Conservation (phyloP, 228 moss, liverwort and hornwort genomes). For the Sphagnum fallax region DNA sequence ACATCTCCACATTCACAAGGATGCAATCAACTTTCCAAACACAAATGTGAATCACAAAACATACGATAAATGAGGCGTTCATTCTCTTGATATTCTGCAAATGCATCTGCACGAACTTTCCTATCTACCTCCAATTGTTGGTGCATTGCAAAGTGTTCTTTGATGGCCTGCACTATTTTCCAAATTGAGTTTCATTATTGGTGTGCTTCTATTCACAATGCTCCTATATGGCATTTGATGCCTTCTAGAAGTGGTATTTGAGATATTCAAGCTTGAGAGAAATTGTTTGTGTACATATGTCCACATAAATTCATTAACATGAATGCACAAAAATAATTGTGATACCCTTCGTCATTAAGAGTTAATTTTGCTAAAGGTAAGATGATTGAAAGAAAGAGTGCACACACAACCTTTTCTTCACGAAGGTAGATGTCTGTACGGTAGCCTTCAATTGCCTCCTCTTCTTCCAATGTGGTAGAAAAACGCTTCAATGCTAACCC, state of each 20-base stretch:
- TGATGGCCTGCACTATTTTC: slow-evolving; percentile 27
- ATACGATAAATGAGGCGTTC: slow-evolving; percentile 49
- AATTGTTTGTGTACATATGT: no score
- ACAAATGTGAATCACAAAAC: no score
- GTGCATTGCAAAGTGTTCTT: slow-evolving; percentile 14
- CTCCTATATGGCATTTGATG: no score
- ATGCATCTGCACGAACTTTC: slow-evolving; percentile 13
- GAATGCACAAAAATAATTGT: no score
- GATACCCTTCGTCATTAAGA: no score
- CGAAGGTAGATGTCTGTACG: slow-evolving; percentile 18
- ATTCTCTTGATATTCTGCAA: slow-evolving; percentile 30
- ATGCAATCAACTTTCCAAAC: no score
- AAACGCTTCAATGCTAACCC: slow-evolving; percentile 27
- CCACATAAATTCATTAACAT: no score
- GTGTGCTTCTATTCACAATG: not conserved
- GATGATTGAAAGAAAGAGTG: no score
- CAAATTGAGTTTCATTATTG: not conserved
- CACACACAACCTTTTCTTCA: slow-evolving; percentile 32
- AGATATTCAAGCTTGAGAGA: no score
- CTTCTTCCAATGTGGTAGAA: slow-evolving; percentile 45
- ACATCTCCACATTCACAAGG: no score
- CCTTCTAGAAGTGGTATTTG: no score
- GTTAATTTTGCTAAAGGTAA: no score
- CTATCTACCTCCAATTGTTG: slow-evolving; percentile 26
- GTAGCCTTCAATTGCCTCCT: slow-evolving; percentile 39